Evolutionary conservation across 2,329 filamentous ascomycete species (phyloP), one percentile per base, ranked within the genome.

Genomic region (Aureobasidium sp.): DNA sequence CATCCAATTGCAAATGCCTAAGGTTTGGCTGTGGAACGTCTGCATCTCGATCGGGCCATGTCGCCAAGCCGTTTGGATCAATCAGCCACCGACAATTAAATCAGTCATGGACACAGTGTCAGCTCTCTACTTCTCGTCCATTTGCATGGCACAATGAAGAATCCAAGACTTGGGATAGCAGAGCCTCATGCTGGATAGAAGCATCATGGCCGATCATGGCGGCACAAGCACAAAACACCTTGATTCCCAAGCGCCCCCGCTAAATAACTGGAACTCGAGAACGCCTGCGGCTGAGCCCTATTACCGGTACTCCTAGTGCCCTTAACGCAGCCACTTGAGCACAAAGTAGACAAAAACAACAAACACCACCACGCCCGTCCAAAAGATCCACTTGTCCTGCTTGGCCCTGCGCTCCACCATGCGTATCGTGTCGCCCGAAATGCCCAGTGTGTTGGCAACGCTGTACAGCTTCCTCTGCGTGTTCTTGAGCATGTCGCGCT

Each of bases 311-410:
- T 25, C 22, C 22, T 25, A 25, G 22, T 25, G n/a, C 11, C 27
- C 29, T 81, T 75, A 93, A 72, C 90, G 80, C 76, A 99, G 74
- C 72, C 85, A 97, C 76, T 92, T 89, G 71, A 99, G 73, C 62
- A 96, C 91, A 66, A 94, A 77, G 86, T 91, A 97, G 75, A 93
- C 96, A 73, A 99, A 99, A 41, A 84, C 72, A 70, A 97, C 89
- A 75, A 99, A 99, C 39, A 94, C 76, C 5, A 95, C 76, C 2
- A 93, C 91, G 0, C 94, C 91, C 0, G 80, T 88, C 82, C 89
- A 89, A 74, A 99, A 99, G 39, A 99, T 96, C 91, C 92, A 97
- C 77, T 97, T 97, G 74, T 99, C 94, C 79, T 97, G 89, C 74
- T 86, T 89, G 56, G 94, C 91, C 65, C 94, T 82, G 68, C 94